Evolutionary conservation across 148 eudicot genomes (phyloP), one percentile per base, ranked within the genome.

Genomic region (Amaranthus palmeri): DNA sequence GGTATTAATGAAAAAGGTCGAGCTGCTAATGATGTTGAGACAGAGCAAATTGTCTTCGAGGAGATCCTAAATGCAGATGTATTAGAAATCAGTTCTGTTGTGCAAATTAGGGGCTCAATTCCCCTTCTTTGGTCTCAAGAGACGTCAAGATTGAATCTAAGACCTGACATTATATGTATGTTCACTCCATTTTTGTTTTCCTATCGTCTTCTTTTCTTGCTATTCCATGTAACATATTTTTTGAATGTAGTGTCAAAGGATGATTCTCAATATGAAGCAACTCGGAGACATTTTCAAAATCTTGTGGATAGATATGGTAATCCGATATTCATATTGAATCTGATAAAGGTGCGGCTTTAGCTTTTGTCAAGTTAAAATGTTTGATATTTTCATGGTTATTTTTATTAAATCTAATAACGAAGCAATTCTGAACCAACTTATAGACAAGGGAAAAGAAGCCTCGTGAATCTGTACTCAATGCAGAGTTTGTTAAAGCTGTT

Each of bases 91-190:
- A 89, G 85, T 81, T 90, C 99, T 52, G 90, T 92, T 73, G 99
- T 96, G 77, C 99, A 96, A 78, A 90, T 83, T 76, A 83, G 99
- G 68, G 99, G 96, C 67, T 96, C 99, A 40, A 96, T 96, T 66
- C 99, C 99, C 54, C 96, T 96, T 79, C 86, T 90, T 74, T 96
- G 99, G 99, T 96, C 99, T 56, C 99, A 96, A 74, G 99, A 92
- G 74, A 88, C 96, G 57, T 90, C 99, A 55, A 83, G 90, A 54
- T 75, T 96, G 68, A 86, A 85, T 83, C 86, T 96, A 61, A 90
- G 86, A 76, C 99, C 99, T 55, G 90, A 84, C 65, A 96, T 96
- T 60, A 90, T 81, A 88, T 78, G 99, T 96, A 88, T 65, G 92
- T 73, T 73, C 48, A 61, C n/a, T 69, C 7, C 73, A 46, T 66